A percentile compares a stretch with the other conserved stretches of the same genome.
Conservation (phyloP, 2,329 filamentous ascomycete species). For the Colletotrichum graminicola region DNA sequence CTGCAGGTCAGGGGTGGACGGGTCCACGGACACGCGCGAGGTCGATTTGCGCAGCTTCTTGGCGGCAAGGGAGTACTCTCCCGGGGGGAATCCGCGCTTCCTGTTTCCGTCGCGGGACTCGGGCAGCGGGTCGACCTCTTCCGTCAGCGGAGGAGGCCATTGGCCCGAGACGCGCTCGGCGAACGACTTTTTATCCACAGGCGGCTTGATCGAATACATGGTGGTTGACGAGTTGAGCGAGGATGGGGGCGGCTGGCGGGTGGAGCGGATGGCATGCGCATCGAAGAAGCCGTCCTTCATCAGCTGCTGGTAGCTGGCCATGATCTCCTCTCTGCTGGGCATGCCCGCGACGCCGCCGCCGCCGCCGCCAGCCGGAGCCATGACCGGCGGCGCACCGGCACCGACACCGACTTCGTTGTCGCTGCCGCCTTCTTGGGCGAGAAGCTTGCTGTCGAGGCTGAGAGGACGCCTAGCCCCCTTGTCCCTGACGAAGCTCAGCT, state of each 20-base stretch:
- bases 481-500: slow-evolving; percentile 45
- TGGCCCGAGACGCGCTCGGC: slow-evolving; percentile 40
- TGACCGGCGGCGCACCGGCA: slow-evolving; percentile 13
- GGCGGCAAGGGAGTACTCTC: slow-evolving; percentile 48
- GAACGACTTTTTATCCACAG: slow-evolving; percentile 37
- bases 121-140: slow-evolving; percentile 35
- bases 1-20: slow-evolving; percentile 51
- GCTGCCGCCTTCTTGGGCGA: slow-evolving; percentile 28
- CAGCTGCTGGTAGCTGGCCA: slow-evolving; percentile 68
- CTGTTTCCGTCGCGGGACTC: slow-evolving; percentile 63
- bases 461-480: slow-evolving; percentile 42
- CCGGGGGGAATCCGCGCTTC: slow-evolving; percentile 57
- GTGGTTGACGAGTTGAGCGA: slow-evolving; percentile 34
- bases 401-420: neutral
- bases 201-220: slow-evolving; percentile 34
- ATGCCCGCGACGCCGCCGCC: slow-evolving; percentile 47
- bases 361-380: slow-evolving; percentile 18
- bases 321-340: slow-evolving; percentile 62
- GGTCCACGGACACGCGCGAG: slow-evolving; percentile 57
- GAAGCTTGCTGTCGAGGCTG: slow-evolving; percentile 43
- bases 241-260: slow-evolving; percentile 58
- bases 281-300: slow-evolving; percentile 70
- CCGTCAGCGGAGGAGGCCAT: slow-evolving; percentile 44
- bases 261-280: slow-evolving; percentile 69
- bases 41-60: slow-evolving; percentile 68